These are phyloP conservation scores for Paecilomyces niveus DNA, from an alignment of 2,329 filamentous ascomycete genomes.

Conservation along the genomic window DNA sequence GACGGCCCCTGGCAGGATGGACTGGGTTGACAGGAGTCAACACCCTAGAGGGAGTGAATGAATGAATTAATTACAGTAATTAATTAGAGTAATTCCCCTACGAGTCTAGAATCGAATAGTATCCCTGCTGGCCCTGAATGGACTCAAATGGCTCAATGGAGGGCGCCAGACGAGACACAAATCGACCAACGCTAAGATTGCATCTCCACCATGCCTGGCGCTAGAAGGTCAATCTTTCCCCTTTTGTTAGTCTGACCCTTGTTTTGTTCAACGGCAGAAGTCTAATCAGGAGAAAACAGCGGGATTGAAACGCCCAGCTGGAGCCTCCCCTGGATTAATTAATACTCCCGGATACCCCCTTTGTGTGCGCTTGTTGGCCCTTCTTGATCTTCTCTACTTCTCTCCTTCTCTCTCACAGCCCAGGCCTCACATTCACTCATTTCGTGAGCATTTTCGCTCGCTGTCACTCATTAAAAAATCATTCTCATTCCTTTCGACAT, in stretches of 20 bases:
- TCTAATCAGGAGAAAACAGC: not conserved
- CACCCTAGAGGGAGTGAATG: not conserved
- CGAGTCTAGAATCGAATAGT: too few species aligned
- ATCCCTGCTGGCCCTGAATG: not conserved
- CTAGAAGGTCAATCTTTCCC: not conserved
- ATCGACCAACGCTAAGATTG: not conserved
- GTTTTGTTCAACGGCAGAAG: not conserved
- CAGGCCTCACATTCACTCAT: not conserved
- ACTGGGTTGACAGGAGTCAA: not conserved
- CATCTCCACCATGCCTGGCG: not conserved
- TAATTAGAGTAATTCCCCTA: too few species aligned
- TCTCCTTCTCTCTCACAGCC: constrained; percentile 2
- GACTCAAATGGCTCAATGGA: too few species aligned
- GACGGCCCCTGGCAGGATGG: not conserved
- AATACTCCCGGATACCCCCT: not conserved
- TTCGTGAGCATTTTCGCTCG: constrained; percentile 5
- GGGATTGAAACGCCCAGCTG: not conserved
- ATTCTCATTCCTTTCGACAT: constrained; percentile 5
- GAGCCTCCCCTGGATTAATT: not conserved
- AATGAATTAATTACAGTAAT: not conserved
- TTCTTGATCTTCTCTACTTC: not conserved
- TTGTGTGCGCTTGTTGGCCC: not conserved
- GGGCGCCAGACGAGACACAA: not conserved
- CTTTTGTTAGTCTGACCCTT: not conserved
- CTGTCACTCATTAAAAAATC: constrained; percentile 9